phyloP scores from a whole-genome alignment of 2,329 filamentous ascomycete species.

The Trichoderma sp. region DNA sequence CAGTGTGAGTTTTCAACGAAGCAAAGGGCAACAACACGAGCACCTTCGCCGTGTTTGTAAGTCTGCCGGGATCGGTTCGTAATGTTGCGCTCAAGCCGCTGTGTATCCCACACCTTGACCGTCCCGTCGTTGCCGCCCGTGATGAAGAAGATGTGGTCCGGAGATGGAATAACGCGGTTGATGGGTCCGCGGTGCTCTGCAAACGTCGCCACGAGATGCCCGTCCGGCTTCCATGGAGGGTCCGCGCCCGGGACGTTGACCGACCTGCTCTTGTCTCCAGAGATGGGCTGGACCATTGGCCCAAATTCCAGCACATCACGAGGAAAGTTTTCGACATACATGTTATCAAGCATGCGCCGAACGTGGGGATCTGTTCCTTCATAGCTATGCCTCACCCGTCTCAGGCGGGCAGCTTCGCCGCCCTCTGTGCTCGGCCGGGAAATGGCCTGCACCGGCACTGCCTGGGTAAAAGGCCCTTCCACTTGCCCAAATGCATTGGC shows the following conservation, averaged over 20 bases:
- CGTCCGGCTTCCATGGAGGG: constrained; percentile 73
- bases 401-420: constrained; percentile 36
- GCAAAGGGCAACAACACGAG: constrained; percentile 75
- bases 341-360: constrained; percentile 72
- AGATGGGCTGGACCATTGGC: constrained; percentile 70
- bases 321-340: constrained; percentile 72
- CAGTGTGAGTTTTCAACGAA: constrained; percentile 94
- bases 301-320: constrained; percentile 70
- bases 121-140: constrained; percentile 89
- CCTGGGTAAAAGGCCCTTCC: constrained; percentile 52
- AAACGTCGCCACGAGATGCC: constrained; percentile 81
- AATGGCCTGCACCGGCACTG: constrained; percentile 24
- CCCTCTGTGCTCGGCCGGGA: constrained; percentile 26
- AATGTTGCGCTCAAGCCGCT: constrained; percentile 84
- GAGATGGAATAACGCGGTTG: constrained; percentile 76
- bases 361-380: constrained; percentile 71
- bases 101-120: constrained; percentile 91
- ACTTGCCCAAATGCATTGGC: constrained; percentile 59
- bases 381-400: constrained; percentile 72
- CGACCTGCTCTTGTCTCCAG: constrained; percentile 51
- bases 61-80: constrained; percentile 83
- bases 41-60: constrained; percentile 68
- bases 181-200: constrained; percentile 81
- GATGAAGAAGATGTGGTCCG: constrained; percentile 92
- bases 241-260: constrained; percentile 46